Conservation (phyloP, 192 early-diverging fungal species). For the Backusella psychrophila region DNA sequence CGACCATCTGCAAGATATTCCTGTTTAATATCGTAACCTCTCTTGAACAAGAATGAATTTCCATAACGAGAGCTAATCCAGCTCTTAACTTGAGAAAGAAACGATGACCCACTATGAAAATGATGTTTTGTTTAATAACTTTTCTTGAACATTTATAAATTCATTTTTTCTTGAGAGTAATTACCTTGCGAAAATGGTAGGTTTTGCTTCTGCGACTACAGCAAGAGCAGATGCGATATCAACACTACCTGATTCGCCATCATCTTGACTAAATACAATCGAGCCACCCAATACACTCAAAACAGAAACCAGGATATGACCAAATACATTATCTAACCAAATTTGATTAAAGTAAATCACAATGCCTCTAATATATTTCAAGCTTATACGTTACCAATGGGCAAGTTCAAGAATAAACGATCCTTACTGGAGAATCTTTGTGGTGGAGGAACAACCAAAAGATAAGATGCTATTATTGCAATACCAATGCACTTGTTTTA, state of each 20-base stretch:
- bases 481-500: not conserved
- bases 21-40: slow-evolving; percentile 35
- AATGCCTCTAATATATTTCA: not conserved
- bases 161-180: not conserved
- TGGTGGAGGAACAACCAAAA: slow-evolving; percentile 27
- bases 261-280: slow-evolving; percentile 63
- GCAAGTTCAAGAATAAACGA: slow-evolving; percentile 33
- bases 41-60: slow-evolving; percentile 37
- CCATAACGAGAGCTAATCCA: slow-evolving; percentile 31
- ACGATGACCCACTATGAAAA: slow-evolving; percentile 24
- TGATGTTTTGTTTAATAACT: not conserved
- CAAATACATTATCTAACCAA: slow-evolving; percentile 34
- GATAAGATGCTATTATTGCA: slow-evolving; percentile 31
- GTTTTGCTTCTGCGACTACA: slow-evolving; percentile 66
- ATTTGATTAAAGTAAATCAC: not conserved
- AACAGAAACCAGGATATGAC: slow-evolving; percentile 19
- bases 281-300: slow-evolving; percentile 55
- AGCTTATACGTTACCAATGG: slow-evolving; percentile 33
- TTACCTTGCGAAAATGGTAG: slow-evolving; percentile 68
- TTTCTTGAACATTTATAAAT: not conserved
- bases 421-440: slow-evolving; percentile 34
- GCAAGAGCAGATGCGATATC: slow-evolving; percentile 63
- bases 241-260: slow-evolving; percentile 16
- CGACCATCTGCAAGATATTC: slow-evolving; percentile 32
- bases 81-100: slow-evolving; percentile 28